A percentile compares a stretch with the other conserved stretches of the same genome.
Evolutionary conservation across 768 basidiomycete genomes (phyloP).

Genomic region (Leccinellum albellum): DNA sequence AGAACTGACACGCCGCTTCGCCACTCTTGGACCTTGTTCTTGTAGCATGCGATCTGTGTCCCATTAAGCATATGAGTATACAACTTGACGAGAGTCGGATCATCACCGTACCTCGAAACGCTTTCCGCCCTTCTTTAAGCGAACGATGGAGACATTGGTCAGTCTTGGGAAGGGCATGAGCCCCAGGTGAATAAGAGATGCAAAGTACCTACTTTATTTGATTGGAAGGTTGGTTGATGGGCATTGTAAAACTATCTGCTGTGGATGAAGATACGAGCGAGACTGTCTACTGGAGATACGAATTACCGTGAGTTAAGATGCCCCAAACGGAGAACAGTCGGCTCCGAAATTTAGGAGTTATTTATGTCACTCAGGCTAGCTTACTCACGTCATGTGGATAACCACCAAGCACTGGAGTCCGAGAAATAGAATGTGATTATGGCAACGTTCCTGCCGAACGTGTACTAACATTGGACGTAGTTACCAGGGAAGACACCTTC

Average conservation of each 20-base stretch:
- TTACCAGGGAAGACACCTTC: conserved; percentile 90
- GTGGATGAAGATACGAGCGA: not conserved
- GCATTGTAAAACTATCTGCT: conserved; percentile 13
- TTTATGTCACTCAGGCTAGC: conserved; percentile 1
- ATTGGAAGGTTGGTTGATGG: conserved; percentile 83
- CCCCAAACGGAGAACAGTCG: conserved; percentile 2
- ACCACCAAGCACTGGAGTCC: not conserved
- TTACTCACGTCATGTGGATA: not conserved
- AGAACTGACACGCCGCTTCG: conserved; percentile 77
- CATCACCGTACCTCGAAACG: conserved; percentile 75
- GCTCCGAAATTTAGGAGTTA: conserved; percentile 15
- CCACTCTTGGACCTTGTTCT: conserved; percentile 99
- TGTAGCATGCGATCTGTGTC: conserved; percentile 90
- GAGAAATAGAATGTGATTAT: not conserved
- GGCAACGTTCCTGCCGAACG: not conserved
- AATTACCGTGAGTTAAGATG: not conserved
- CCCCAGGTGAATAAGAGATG: not conserved
- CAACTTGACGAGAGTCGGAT: not conserved
- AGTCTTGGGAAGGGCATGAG: conserved; percentile 48
- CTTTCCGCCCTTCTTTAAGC: conserved; percentile 95
- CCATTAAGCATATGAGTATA: not conserved
- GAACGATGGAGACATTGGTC: conserved; percentile 95
- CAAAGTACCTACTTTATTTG: conserved; percentile 68
- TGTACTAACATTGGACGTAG: conserved; percentile 29
- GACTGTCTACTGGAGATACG: not conserved